Evolutionary conservation across 2,329 filamentous ascomycete genomes (phyloP), one percentile per base, ranked within the genome.

Genomic region (Stagonosporopsis rhizophila): DNA sequence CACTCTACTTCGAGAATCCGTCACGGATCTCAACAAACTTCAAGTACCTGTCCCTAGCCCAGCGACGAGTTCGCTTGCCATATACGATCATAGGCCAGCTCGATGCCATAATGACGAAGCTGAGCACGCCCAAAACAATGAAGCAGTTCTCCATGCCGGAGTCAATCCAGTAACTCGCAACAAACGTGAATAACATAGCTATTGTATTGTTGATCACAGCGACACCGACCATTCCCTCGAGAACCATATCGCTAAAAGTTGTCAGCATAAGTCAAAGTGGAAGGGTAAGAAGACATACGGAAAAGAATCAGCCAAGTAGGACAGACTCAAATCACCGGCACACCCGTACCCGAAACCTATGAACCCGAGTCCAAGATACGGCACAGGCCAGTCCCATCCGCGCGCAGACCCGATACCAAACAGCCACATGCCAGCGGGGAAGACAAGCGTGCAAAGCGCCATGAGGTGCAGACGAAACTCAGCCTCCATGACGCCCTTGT

Each of bases 331-430:
- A 68, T 86, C 84, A 6, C 84, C 84, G 2, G 82, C 82, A 46
- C 83, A 85, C 7, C 84, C 84, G 70, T 83, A 86, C 2, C 84
- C 84, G 51, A 86, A 86, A 4, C 84, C 84, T 25, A 85, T 85
- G 60, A 85, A 80, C 3, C 81, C 84, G 0, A 86, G 72, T 1
- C 82, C 84, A 14, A 86, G 74, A 50, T 86, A 86, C 0, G 83
- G 81, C 8, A 75, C 74, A 1, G 79, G 81, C 83, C 83, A 85
- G 32, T 69, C 60, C 82, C 81, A 84, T 1, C 79, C 81, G 34
- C 81, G 74, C 9, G 74, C 78, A 2, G 80, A 81, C 0, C 81
- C 82, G 34, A 85, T 80, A 6, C 82, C 82, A 37, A 85, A 85
- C 0, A 85, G 71, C 70, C 81, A 79, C 65, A 85, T 77, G 9